Evolutionary conservation across 2,329 filamentous ascomycete species (phyloP).

Genomic region (Ceratocystis destructans): DNA sequence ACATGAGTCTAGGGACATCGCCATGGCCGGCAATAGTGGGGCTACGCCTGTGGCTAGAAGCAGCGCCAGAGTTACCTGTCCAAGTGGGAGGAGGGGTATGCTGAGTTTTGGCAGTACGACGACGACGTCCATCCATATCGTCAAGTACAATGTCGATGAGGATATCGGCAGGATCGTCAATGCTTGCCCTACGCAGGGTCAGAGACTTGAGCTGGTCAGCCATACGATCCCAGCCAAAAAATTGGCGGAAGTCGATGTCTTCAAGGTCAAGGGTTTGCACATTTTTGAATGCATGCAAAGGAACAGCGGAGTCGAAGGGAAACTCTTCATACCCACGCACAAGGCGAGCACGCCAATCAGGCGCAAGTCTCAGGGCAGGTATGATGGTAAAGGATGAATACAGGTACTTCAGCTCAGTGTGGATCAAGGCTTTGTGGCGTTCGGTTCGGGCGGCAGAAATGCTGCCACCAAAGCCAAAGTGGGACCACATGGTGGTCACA

Average conservation of each 20-base stretch:
- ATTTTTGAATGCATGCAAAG: constrained; percentile 95
- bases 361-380: constrained; percentile 73
- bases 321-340: constrained; percentile 95
- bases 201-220: constrained; percentile 85
- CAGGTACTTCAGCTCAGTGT: constrained; percentile 84
- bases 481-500: constrained; percentile 88
- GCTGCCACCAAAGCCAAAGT: constrained; percentile 67
- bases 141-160: constrained; percentile 88
- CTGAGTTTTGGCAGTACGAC: constrained; percentile 75
- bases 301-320: constrained; percentile 92
- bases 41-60: constrained; percentile 34
- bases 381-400: constrained; percentile 99
- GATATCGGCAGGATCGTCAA: constrained; percentile 83
- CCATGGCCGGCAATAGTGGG: constrained; percentile 45
- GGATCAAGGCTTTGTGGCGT: constrained; percentile 72
- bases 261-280: constrained; percentile 84
- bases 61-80: constrained; percentile 41
- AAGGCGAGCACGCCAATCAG: constrained; percentile 81
- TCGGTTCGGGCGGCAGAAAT: constrained; percentile 72
- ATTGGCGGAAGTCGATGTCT: constrained; percentile 91
- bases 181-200: constrained; percentile 70
- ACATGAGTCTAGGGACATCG: constrained; percentile 54
- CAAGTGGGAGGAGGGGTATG: constrained; percentile 60
- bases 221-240: constrained; percentile 91
- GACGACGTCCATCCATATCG: constrained; percentile 83